A percentile compares a stretch with the other conserved stretches of the same genome.
These are phyloP conservation scores for Penicillium diatomitis DNA, from an alignment of 495 filamentous ascomycete species.

Conservation along the genomic window DNA sequence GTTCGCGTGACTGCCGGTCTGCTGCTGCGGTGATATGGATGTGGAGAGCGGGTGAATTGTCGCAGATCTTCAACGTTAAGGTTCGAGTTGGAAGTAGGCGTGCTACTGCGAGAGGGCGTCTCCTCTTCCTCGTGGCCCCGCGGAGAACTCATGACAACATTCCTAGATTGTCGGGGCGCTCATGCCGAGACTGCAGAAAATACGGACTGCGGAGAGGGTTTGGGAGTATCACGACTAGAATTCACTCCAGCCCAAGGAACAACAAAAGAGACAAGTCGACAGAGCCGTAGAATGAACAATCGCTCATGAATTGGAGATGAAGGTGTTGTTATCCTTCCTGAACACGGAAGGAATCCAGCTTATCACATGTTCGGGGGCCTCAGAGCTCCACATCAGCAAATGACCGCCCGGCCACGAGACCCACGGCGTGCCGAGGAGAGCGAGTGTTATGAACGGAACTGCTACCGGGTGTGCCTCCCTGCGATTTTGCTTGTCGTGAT, in stretches of 20 bases:
- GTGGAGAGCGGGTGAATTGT: constrained; percentile 61
- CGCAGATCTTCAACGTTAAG: constrained; percentile 28
- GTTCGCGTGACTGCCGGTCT: constrained; percentile 13
- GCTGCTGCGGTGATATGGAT: constrained; percentile 59
- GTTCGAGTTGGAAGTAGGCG: constrained; percentile 14
- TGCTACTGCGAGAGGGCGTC: constrained; percentile 14
- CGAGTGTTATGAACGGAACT: not conserved
- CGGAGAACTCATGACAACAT: constrained; percentile 36
- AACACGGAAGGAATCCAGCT: constrained; percentile 20
- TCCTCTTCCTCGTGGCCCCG: constrained; percentile 29
- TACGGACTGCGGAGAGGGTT: not conserved
- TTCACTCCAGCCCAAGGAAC: too few relatives aligned
- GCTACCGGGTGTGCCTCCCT: not conserved
- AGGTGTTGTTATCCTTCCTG: constrained; percentile 22
- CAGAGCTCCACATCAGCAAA: not conserved
- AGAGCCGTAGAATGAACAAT: too few relatives aligned
- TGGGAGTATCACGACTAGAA: not conserved
- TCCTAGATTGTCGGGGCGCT: constrained; percentile 22
- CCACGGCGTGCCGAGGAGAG: not conserved
- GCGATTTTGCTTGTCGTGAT: too few relatives aligned
- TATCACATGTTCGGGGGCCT: constrained; percentile 22
- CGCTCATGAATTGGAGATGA: constrained; percentile 2
- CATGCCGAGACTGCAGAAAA: constrained; percentile 20
- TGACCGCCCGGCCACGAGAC: not conserved
- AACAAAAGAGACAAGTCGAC: too few relatives aligned